A percentile compares a stretch with the other conserved stretches of the same genome.
phyloP scores from a whole-genome alignment of 2,329 filamentous ascomycete species.

The Aspergillus fumigatiaffinis region DNA sequence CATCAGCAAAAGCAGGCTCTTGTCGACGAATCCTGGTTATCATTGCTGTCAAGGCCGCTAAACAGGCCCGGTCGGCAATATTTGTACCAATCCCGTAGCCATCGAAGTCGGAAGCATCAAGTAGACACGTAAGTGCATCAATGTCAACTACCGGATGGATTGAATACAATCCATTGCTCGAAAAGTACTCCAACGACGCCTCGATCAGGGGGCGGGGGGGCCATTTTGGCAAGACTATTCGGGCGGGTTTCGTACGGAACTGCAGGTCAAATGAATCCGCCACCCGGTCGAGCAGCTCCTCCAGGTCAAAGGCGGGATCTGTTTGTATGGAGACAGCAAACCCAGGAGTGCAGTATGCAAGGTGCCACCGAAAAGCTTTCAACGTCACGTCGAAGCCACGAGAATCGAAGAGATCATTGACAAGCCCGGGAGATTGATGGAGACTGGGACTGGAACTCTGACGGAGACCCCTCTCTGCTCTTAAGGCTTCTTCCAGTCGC shows the following conservation, averaged over 20 bases:
- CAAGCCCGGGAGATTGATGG: not conserved
- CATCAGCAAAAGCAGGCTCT: slow-evolving; percentile 16
- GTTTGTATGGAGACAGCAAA: slow-evolving; percentile 9
- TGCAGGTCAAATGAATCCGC: slow-evolving; percentile 6
- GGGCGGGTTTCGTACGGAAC: slow-evolving; percentile 2
- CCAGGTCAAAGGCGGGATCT: slow-evolving; percentile 13
- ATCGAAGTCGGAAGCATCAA: slow-evolving; percentile 13
- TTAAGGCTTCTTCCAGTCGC: not conserved
- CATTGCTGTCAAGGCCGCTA: slow-evolving; percentile 22
- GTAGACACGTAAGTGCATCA: slow-evolving; percentile 8
- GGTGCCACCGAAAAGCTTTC: slow-evolving; percentile 16
- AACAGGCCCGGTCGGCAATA: slow-evolving; percentile 15
- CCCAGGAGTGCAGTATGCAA: slow-evolving; percentile 14
- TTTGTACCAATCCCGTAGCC: not conserved
- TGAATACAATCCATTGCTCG: slow-evolving; percentile 17
- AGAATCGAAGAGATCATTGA: slow-evolving; percentile 1
- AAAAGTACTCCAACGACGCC: slow-evolving; percentile 17
- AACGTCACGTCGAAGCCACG: not conserved
- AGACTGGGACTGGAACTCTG: not conserved
- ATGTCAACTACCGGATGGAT: slow-evolving; percentile 22
- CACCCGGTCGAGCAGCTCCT: slow-evolving; percentile 10
- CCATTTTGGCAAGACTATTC: slow-evolving; percentile 11
- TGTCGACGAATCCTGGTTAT: slow-evolving; percentile 19
- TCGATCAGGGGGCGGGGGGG: slow-evolving; percentile 12
- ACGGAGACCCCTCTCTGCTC: not conserved